Evolutionary conservation across 495 filamentous ascomycete species (phyloP).

Genomic region (Daldinia loculata): DNA sequence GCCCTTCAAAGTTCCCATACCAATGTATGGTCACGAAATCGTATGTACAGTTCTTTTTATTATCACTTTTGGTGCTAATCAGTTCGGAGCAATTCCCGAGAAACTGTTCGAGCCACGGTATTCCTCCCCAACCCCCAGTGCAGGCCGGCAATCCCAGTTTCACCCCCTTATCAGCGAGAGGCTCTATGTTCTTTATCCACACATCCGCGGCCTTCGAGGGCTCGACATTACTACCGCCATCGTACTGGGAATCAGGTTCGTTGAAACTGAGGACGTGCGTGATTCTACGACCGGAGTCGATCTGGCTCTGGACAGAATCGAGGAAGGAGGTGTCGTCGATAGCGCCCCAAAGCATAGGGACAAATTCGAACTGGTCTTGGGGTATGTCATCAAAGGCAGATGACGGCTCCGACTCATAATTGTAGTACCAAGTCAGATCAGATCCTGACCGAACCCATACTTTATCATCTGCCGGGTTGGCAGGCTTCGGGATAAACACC

Average conservation of each 20-base stretch:
- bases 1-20: slow-evolving; percentile 78
- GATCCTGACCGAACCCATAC: slow-evolving; percentile 64
- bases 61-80: slow-evolving; percentile 46
- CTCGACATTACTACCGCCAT: slow-evolving; percentile 67
- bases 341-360: slow-evolving; percentile 83
- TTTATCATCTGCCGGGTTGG: slow-evolving; percentile 63
- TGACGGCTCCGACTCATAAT: slow-evolving; percentile 67
- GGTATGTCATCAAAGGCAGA: slow-evolving; percentile 52
- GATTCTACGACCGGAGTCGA: slow-evolving; percentile 65
- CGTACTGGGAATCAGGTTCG: slow-evolving; percentile 69
- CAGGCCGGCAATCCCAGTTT: slow-evolving; percentile 68
- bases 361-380: slow-evolving; percentile 68
- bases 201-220: slow-evolving; percentile 66
- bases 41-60: slow-evolving; percentile 63
- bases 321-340: slow-evolving; percentile 64
- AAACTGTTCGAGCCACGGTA: slow-evolving; percentile 71
- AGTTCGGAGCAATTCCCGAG: slow-evolving; percentile 60
- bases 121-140: slow-evolving; percentile 63
- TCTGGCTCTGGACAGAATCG: slow-evolving; percentile 58
- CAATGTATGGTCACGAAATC: slow-evolving; percentile 81
- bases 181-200: slow-evolving; percentile 73
- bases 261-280: slow-evolving; percentile 75
- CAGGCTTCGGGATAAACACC: slow-evolving; percentile 64
- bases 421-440: slow-evolving; percentile 84
- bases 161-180: slow-evolving; percentile 64